Evolutionary conservation across 2,329 filamentous ascomycete species (phyloP).

Genomic region (Fulvia fulva): DNA sequence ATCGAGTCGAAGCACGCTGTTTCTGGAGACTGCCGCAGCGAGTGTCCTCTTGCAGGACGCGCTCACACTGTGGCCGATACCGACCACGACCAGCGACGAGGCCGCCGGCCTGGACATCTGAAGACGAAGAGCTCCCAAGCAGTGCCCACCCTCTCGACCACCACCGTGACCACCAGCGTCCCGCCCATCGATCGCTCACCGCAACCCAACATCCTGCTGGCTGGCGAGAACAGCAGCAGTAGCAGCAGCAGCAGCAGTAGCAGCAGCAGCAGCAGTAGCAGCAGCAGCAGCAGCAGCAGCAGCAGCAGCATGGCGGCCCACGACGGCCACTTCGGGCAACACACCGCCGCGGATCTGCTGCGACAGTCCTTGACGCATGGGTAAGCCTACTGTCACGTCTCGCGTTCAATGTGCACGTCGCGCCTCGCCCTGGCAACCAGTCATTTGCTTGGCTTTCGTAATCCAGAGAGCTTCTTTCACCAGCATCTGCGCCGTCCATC

Average conservation of each 20-base stretch:
- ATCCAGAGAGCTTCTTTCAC: neutral
- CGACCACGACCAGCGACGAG: neutral
- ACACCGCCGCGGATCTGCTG: conserved; percentile 54
- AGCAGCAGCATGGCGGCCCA: conserved; percentile 30
- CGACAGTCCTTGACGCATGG: conserved; percentile 56
- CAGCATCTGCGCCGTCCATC: neutral
- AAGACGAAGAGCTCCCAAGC: conserved; percentile 41
- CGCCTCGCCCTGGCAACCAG: conserved; percentile 11
- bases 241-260: conserved; percentile 10
- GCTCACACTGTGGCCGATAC: neutral
- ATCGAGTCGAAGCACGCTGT: neutral
- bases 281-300: conserved; percentile 11
- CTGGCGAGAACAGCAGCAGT: neutral
- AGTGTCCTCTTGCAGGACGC: neutral
- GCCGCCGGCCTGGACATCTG: conserved; percentile 26
- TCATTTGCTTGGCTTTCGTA: conserved; percentile 1
- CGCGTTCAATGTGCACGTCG: conserved; percentile 9
- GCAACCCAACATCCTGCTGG: neutral
- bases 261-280: too few relatives aligned
- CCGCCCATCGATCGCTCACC: conserved; percentile 14
- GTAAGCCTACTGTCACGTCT: conserved; percentile 38
- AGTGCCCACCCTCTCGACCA: conserved; percentile 42
- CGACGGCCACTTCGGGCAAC: conserved; percentile 36
- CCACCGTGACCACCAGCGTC: conserved; percentile 14
- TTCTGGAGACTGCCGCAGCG: neutral